Conservation (phyloP, 805 yeast species). For the Myxozyma udenii region DNA sequence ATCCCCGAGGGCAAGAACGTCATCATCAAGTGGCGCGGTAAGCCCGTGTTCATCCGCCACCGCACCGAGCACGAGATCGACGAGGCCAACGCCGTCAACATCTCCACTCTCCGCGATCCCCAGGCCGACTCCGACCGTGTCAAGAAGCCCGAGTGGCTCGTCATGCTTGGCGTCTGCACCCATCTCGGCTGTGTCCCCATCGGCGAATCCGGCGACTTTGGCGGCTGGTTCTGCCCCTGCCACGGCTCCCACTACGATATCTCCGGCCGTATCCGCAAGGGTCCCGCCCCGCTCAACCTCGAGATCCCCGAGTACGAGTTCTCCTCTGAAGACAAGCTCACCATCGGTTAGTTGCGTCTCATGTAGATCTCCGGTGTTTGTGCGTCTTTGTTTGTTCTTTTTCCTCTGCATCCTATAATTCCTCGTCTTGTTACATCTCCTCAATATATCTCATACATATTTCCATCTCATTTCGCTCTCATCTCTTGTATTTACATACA, state of each 20-base stretch:
- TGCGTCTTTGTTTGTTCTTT: too few relatives aligned
- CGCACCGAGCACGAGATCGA: conserved; percentile 89
- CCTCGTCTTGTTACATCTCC: background rate
- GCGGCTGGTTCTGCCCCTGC: conserved; percentile 99
- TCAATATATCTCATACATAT: too few relatives aligned
- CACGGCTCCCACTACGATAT: conserved; percentile 99
- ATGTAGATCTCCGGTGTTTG: too few relatives aligned
- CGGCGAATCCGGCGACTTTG: conserved; percentile 99
- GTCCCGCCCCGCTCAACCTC: conserved; percentile 99
- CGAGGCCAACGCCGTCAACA: conserved; percentile 85
- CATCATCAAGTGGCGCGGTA: conserved; percentile 99
- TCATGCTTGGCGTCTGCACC: conserved; percentile 99
- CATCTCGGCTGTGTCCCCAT: conserved; percentile 99
- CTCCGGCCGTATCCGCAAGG: conserved; percentile 99
- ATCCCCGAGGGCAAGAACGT: conserved; percentile 98
- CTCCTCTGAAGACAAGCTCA: conserved; percentile 71
- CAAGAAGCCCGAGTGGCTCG: conserved; percentile 94
- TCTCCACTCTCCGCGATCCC: conserved; percentile 84
- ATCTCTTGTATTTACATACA: too few relatives aligned
- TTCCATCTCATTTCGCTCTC: too few relatives aligned
- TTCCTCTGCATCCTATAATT: background rate
- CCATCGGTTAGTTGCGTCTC: conserved; percentile 64
- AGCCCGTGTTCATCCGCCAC: conserved; percentile 98
- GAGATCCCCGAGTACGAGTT: conserved; percentile 93
- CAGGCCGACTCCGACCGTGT: conserved; percentile 90